Conservation (phyloP, 1,284 basidiomycete genomes). For the Austroboletus niveus region DNA sequence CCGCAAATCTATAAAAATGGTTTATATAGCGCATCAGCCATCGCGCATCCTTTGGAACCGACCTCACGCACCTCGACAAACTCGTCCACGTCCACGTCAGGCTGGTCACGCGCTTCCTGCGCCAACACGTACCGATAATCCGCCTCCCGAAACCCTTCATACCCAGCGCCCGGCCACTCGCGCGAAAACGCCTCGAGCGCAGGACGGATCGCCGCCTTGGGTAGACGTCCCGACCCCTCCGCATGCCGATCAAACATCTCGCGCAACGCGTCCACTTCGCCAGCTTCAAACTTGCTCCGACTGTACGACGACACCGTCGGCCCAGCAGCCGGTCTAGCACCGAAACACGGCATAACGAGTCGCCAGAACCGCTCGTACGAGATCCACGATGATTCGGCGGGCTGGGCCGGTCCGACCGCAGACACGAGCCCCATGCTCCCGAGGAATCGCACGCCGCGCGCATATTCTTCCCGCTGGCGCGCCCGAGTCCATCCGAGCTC, state of each 20-base stretch:
- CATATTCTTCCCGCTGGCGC: slow-evolving; percentile 61
- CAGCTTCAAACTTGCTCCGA: slow-evolving; percentile 64
- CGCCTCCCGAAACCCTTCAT: slow-evolving; percentile 51
- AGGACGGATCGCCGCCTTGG: slow-evolving; percentile 34
- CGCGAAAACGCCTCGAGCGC: slow-evolving; percentile 39
- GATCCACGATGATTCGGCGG: background rate
- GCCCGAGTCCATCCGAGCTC: slow-evolving; percentile 77
- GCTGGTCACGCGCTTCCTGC: slow-evolving; percentile 63
- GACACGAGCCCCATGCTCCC: slow-evolving; percentile 73
- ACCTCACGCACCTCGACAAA: slow-evolving; percentile 61
- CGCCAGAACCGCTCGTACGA: slow-evolving; percentile 30
- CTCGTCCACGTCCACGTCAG: slow-evolving; percentile 69
- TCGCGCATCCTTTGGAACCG: slow-evolving; percentile 23
- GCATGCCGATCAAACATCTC: slow-evolving; percentile 51
- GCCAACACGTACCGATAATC: slow-evolving; percentile 72
- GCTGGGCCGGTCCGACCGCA: slow-evolving; percentile 1
- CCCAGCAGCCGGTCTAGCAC: no score
- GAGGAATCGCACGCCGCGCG: slow-evolving; percentile 63
- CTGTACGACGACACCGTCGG: slow-evolving; percentile 38
- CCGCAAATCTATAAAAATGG: slow-evolving; percentile 61
- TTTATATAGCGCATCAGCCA: background rate
- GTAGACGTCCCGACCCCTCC: slow-evolving; percentile 10
- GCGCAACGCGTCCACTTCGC: slow-evolving; percentile 64
- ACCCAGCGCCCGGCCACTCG: slow-evolving; percentile 47
- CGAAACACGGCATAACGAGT: background rate